A percentile compares a stretch with the other conserved stretches of the same genome.
phyloP scores from a whole-genome alignment of 1,284 basidiomycete species.

The Ustilago crameri region DNA sequence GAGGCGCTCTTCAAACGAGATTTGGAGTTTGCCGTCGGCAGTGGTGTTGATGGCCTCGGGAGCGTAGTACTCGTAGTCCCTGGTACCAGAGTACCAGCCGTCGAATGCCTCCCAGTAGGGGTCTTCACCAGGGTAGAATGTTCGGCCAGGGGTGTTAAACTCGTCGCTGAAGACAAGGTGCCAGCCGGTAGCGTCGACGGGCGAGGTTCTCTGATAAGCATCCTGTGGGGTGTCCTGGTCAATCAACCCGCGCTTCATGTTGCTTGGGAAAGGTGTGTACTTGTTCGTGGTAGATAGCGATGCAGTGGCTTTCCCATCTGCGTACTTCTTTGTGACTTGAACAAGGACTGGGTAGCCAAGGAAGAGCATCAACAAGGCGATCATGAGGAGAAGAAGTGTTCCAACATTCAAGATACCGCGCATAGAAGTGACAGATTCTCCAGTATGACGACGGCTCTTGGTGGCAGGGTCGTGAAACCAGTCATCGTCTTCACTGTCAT shows the following conservation, averaged over 20 bases:
- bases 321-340: constrained; percentile 22
- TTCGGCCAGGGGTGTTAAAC: constrained; percentile 75
- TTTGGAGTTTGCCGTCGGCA: constrained; percentile 39
- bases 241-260: constrained; percentile 41
- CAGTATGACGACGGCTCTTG: neutral
- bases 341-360: constrained; percentile 62
- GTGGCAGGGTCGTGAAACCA: constrained; percentile 31
- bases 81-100: constrained; percentile 63
- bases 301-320: constrained; percentile 11
- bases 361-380: constrained; percentile 59
- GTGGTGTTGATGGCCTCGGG: constrained; percentile 60
- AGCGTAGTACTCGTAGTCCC: constrained; percentile 67
- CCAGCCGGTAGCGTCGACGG: constrained; percentile 27
- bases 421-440: constrained; percentile 5
- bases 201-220: constrained; percentile 20
- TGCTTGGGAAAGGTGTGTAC: constrained; percentile 19
- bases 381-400: constrained; percentile 47
- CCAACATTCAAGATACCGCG: constrained; percentile 57
- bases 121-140: constrained; percentile 69
- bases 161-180: constrained; percentile 81
- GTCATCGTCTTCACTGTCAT: constrained; percentile 28
- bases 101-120: constrained; percentile 61
- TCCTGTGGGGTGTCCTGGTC: constrained; percentile 48
- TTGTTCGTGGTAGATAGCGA: constrained; percentile 12
- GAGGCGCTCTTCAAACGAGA: constrained; percentile 49